phyloP scores from a whole-genome alignment of 495 filamentous ascomycete genomes.

The Aspergillus bridgeri region DNA sequence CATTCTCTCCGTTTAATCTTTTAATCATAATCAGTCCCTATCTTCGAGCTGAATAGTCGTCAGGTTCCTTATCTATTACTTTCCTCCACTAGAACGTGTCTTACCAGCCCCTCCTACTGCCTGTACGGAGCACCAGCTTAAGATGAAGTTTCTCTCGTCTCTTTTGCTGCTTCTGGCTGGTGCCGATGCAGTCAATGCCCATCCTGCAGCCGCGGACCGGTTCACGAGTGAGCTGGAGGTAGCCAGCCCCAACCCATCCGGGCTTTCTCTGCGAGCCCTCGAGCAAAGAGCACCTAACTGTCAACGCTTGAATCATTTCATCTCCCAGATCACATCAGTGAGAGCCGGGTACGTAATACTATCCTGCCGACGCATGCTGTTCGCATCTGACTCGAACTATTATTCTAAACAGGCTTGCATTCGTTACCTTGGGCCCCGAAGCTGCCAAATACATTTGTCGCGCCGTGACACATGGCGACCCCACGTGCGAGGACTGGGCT shows the following conservation, averaged over 20 bases:
- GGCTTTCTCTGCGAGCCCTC: background rate
- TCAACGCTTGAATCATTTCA: background rate
- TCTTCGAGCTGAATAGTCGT: background rate
- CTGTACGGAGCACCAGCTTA: background rate
- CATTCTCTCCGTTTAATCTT: background rate
- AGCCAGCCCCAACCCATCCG: background rate
- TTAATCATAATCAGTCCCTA: background rate
- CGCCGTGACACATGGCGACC: background rate
- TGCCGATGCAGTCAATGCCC: background rate
- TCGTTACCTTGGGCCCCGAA: background rate
- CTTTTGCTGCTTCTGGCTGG: slow-evolving; percentile 1
- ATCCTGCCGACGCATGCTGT: background rate
- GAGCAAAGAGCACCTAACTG: background rate
- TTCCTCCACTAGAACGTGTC: background rate
- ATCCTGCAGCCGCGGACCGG: background rate
- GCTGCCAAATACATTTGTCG: background rate
- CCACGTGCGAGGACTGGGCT: slow-evolving; percentile 2
- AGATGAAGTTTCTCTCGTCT: slow-evolving; percentile 1
- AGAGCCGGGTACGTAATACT: background rate
- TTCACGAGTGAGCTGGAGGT: slow-evolving; percentile 2
- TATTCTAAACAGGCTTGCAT: background rate
- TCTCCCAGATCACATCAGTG: background rate
- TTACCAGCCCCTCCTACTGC: background rate
- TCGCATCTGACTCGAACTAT: background rate
- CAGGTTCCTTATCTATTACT: background rate